Evolutionary conservation across 768 basidiomycete species (phyloP).

Genomic region (Termitomyces sp.): DNA sequence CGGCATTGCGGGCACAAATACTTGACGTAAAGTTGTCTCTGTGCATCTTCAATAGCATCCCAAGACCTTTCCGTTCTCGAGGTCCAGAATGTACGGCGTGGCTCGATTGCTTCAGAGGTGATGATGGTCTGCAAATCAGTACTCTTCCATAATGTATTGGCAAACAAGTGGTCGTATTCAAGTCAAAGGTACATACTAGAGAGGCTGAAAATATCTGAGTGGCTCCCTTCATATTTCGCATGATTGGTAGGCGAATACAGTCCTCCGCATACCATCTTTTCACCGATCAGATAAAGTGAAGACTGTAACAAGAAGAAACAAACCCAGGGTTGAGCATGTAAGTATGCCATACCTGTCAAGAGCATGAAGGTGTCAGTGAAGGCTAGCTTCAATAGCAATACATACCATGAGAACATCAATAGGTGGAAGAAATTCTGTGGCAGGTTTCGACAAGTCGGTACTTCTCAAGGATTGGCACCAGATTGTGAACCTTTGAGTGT

Average conservation of each 20-base stretch:
- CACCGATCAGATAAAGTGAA: neutral
- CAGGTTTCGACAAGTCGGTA: neutral
- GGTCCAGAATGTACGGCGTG: neutral
- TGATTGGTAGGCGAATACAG: slow-evolving; percentile 6
- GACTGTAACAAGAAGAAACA: neutral
- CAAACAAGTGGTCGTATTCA: neutral
- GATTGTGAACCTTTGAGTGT: slow-evolving; percentile 4
- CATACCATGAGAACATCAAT: slow-evolving; percentile 16
- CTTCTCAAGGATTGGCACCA: slow-evolving; percentile 11
- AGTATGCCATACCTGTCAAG: slow-evolving; percentile 15
- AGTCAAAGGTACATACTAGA: neutral
- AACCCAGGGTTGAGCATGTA: slow-evolving; percentile 17
- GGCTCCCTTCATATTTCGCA: neutral
- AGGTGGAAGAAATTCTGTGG: slow-evolving; percentile 10
- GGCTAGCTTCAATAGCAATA: neutral
- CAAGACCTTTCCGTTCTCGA: neutral
- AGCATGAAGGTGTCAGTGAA: neutral
- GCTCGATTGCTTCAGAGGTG: neutral
- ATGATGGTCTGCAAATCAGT: slow-evolving; percentile 1
- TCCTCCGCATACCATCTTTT: slow-evolving; percentile 17
- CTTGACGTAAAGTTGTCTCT: neutral
- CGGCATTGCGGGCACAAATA: slow-evolving; percentile 4
- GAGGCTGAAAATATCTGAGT: slow-evolving; percentile 1
- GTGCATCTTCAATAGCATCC: neutral
- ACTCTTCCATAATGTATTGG: neutral